Evolutionary conservation across 1,284 basidiomycete species (phyloP).

Genomic region (Peniophora sp.): DNA sequence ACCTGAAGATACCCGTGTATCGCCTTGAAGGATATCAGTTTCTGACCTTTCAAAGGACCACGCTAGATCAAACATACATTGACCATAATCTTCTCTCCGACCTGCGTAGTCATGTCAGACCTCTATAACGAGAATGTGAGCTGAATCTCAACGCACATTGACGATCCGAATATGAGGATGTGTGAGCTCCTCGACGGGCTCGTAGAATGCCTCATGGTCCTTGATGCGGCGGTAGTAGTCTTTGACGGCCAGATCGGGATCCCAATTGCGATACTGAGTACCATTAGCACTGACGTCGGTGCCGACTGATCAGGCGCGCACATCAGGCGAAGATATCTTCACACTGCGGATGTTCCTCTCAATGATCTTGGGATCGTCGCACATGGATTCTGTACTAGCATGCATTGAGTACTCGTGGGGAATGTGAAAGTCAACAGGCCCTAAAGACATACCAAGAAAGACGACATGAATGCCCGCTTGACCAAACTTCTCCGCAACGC

Average conservation of each 20-base stretch:
- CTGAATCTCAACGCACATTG: slow-evolving; percentile 46
- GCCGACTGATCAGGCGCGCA: slow-evolving; percentile 31
- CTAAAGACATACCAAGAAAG: slow-evolving; percentile 66
- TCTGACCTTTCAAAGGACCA: slow-evolving; percentile 1
- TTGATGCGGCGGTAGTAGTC: slow-evolving; percentile 90
- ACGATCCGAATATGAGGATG: slow-evolving; percentile 95
- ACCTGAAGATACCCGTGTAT: slow-evolving; percentile 84
- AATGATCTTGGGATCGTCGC: slow-evolving; percentile 88
- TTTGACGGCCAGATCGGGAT: slow-evolving; percentile 83
- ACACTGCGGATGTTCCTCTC: slow-evolving; percentile 93
- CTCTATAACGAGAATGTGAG: neutral
- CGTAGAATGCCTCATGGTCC: slow-evolving; percentile 84
- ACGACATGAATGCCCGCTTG: slow-evolving; percentile 84
- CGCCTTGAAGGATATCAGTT: slow-evolving; percentile 38
- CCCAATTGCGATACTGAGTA: slow-evolving; percentile 82
- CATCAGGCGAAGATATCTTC: slow-evolving; percentile 97
- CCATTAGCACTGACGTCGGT: slow-evolving; percentile 2
- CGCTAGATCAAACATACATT: slow-evolving; percentile 48
- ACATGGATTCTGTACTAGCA: slow-evolving; percentile 60
- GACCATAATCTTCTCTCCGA: slow-evolving; percentile 90
- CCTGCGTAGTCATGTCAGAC: slow-evolving; percentile 31
- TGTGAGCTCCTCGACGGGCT: slow-evolving; percentile 77
- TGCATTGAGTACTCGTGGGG: no score
- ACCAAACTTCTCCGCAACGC: slow-evolving; percentile 80
- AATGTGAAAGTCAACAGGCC: slow-evolving; percentile 6